Base-by-base conservation (phyloP, 2,329 filamentous ascomycete species). In the Parafenestella ontariensis region DNA sequence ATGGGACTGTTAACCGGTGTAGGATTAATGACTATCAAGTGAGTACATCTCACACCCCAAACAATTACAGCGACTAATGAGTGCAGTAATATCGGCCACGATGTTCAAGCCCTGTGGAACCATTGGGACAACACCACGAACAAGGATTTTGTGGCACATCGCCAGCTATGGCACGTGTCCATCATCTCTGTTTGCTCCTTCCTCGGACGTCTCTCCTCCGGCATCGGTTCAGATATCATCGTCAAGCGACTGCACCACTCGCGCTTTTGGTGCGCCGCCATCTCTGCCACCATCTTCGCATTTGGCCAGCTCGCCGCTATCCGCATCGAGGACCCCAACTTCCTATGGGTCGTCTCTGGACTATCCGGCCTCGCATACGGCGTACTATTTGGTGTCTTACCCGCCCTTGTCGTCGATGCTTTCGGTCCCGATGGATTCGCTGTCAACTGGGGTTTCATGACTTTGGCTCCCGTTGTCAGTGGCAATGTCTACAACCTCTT, bases 21-120 rank as follows among this genome's bases (percentile, higher is more conserved):
- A 66, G 95, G 95, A 10, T 80, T 99, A 62, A 99, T 99, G 95
- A 98, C 94, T 0, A 99, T 99, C 78, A 99, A 99, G 92, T 96
- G 82, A 76, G 89, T 81, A 21, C 45, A 8, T 15, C 28, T 41
- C 13, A 48, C 10, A 10, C n/a, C 11, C 15, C 23, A 0, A 1
- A 24, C 9, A 10, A 21, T 31, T 5, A 17, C n/a, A 28, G 15
- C 1, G 28, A 20, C 41, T 33, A 69, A 79, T 58, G 13, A 44
- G 10, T 37, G 20, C 64, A 96, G 92, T 79, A 99, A 99, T 68
- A 96, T 98, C 69, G 95, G 95, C 39, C 96, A 96, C 71, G 87
- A 93, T 66, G 89, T 87, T 70, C 90, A 91, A 71, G 92, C 92
- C 2, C 82, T 99, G 1, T 98, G 95, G 95, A 88, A 86, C 57